phyloP scores from a whole-genome alignment of 768 basidiomycete species.

The Lactarius sp. region DNA sequence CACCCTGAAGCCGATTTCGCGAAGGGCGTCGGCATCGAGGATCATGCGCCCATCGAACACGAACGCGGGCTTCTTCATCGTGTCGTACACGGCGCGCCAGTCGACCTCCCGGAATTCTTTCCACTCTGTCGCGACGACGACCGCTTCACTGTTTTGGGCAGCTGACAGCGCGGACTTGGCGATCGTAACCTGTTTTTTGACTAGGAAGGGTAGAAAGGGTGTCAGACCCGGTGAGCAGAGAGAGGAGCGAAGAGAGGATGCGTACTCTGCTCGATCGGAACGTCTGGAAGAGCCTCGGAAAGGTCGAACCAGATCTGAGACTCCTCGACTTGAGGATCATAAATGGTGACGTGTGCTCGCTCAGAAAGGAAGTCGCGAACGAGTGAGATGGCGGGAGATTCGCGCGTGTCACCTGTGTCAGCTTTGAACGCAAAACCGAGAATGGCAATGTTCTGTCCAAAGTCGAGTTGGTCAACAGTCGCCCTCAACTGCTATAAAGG shows the following conservation, averaged over 20 bases:
- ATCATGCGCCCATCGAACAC: slow-evolving; percentile 92
- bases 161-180: slow-evolving; percentile 76
- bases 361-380: slow-evolving; percentile 92
- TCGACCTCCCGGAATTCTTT: slow-evolving; percentile 92
- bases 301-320: slow-evolving; percentile 86
- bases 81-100: slow-evolving; percentile 79
- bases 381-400: slow-evolving; percentile 91
- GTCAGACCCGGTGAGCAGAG: slow-evolving; percentile 3
- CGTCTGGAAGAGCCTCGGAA: slow-evolving; percentile 58
- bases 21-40: slow-evolving; percentile 74
- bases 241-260: slow-evolving; percentile 12
- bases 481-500: background rate
- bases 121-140: slow-evolving; percentile 97
- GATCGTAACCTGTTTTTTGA: slow-evolving; percentile 87
- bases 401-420: slow-evolving; percentile 98
- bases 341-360: slow-evolving; percentile 79
- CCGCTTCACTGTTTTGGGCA: slow-evolving; percentile 82
- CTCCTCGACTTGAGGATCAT: slow-evolving; percentile 85
- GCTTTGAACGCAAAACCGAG: slow-evolving; percentile 99
- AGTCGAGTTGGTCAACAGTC: background rate
- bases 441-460: slow-evolving; percentile 76
- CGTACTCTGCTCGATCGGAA: slow-evolving; percentile 64
- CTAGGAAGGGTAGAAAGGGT: slow-evolving; percentile 36
- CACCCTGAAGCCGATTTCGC: slow-evolving; percentile 87
- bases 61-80: slow-evolving; percentile 98